A percentile compares a stretch with the other conserved stretches of the same genome.
Conservation (phyloP, 2,329 filamentous ascomycete species). For the Cladosporium phlei region DNA sequence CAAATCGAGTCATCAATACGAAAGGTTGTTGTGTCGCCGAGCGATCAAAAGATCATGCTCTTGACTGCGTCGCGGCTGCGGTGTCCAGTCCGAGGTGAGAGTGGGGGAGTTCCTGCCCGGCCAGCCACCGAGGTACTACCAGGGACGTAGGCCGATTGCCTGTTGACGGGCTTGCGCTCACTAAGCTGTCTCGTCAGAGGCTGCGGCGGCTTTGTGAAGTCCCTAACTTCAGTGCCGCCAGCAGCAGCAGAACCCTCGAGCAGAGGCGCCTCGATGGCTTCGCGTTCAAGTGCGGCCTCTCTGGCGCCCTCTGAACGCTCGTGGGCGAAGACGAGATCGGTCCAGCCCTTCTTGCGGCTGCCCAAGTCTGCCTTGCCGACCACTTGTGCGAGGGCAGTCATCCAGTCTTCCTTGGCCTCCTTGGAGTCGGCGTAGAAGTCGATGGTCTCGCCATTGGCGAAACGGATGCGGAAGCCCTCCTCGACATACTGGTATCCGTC, state of each 20-base stretch:
- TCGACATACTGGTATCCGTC: conserved; percentile 99
- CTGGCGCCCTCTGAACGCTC: conserved; percentile 26
- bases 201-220: conserved; percentile 27
- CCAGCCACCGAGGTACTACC: conserved; percentile 24
- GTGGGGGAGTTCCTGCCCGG: conserved; percentile 30
- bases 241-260: conserved; percentile 4
- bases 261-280: conserved; percentile 7
- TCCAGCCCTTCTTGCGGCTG: conserved; percentile 52
- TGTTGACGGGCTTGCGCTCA: conserved; percentile 20
- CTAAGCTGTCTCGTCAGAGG: conserved; percentile 12
- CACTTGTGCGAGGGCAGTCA: conserved; percentile 75
- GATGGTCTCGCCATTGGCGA: conserved; percentile 96
- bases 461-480: conserved; percentile 96
- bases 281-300: conserved; percentile 4
- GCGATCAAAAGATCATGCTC: conserved; percentile 35
- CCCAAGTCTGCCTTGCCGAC: conserved; percentile 53
- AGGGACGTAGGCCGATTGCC: conserved; percentile 23
- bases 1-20: too few relatives aligned
- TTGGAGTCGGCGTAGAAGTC: conserved; percentile 95
- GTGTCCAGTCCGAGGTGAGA: conserved; percentile 27
- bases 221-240: conserved; percentile 19
- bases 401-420: conserved; percentile 88
- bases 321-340: conserved; percentile 53
- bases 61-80: conserved; percentile 32
- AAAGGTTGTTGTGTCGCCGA: not conserved